Evolutionary conservation across 129 eudicot genomes (phyloP).

Genomic region (Artemisia tridentata): DNA sequence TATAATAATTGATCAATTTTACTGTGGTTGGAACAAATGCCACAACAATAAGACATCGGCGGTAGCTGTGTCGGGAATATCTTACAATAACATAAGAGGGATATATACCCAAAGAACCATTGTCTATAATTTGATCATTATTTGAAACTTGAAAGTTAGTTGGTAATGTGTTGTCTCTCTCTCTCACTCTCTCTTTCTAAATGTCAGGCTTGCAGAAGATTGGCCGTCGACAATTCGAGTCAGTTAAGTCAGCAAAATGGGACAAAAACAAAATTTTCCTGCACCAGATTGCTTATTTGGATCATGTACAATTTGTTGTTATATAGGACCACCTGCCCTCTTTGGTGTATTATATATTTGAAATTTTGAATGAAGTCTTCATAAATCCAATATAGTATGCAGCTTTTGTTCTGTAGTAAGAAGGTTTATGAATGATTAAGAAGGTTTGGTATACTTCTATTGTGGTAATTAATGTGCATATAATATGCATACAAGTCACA

Average conservation of each 20-base stretch:
- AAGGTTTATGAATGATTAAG: neutral
- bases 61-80: too few relatives aligned
- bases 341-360: conserved; percentile 14
- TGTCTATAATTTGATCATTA: too few relatives aligned
- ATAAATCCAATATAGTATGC: conserved; percentile 4
- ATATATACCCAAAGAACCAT: too few relatives aligned
- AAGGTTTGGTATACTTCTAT: conserved; percentile 5
- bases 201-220: too few relatives aligned
- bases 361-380: neutral
- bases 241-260: conserved; percentile 21
- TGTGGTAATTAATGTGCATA: conserved; percentile 10
- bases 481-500: conserved; percentile 12
- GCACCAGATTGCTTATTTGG: conserved; percentile 23
- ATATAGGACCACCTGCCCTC: conserved; percentile 35
- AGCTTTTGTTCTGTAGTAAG: neutral
- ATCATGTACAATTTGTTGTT: conserved; percentile 29
- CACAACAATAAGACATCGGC: conserved; percentile 51
- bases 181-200: too few relatives aligned
- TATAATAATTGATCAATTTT: conserved; percentile 71
- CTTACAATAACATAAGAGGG: too few relatives aligned
- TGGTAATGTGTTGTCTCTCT: too few relatives aligned
- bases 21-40: conserved; percentile 52
- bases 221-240: too few relatives aligned
- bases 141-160: too few relatives aligned
- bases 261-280: conserved; percentile 29